Base-by-base conservation (phyloP, 768 basidiomycete genomes). In the Termitomyces bulborhizus region DNA sequence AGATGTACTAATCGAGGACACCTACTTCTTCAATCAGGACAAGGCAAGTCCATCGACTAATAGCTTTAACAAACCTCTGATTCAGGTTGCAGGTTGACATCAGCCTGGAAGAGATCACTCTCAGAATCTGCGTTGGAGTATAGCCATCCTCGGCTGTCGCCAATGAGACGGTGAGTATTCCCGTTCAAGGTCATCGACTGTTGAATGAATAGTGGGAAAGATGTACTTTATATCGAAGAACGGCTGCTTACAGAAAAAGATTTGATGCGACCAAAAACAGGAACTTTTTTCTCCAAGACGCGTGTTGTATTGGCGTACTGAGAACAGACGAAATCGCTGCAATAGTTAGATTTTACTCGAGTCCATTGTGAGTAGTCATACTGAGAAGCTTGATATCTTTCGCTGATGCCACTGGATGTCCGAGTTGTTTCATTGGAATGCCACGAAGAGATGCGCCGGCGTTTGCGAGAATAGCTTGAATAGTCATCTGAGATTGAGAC, bases 61-160 rank as follows among this genome's bases (percentile, higher is more conserved):
- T 43, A 53, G 18, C 31, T 53, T 40, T 39, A 29, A 61, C 66
- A 21, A 54, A 76, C 74, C 59, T 73, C 68, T 21, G 71, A 72
- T 36, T 66, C 63, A 21, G 70, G 68, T 46, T 73, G 71, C 39
- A 83, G 65, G 56, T 72, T 74, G 47, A 76, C 65, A 39, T 79
- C 76, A 36, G 73, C 66, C 16, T 63, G 65, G 79, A 80, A 83
- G n/a, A 57, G 47, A 16, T 40, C 57, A 42, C 46, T 53, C 3
- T 52, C 42, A 37, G 51, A 21, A 47, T 58, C 45, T 34, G 48
- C 43, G 57, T 53, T 50, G 53, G 65, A 70, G 57, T 76, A 81
- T 29, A 83, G 60, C 80, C 81, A 83, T 27, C 83, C 83, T 46
- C 63, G 62, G 52, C 71, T 66, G 46, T 85, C 82, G 1, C 83